phyloP scores from a whole-genome alignment of 768 basidiomycete genomes.

The Tephrocybe sp. region DNA sequence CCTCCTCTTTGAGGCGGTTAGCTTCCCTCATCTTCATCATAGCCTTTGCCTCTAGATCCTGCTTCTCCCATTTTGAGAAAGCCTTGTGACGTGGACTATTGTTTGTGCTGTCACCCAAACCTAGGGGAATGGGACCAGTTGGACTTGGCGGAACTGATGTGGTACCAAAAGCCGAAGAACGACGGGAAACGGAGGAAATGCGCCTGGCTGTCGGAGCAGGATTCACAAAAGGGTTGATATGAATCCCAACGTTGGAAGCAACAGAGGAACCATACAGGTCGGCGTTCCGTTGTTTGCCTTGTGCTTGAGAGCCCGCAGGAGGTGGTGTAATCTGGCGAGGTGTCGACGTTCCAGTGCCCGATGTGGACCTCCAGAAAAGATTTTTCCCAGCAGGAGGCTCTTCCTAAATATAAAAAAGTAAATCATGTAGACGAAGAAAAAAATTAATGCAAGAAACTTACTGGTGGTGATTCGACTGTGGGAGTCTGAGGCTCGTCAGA shows the following conservation, averaged over 20 bases:
- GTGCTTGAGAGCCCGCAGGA: constrained; percentile 15
- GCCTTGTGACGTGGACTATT: constrained; percentile 34
- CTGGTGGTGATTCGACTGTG: constrained; percentile 35
- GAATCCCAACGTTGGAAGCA: constrained; percentile 38
- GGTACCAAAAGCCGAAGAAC: constrained; percentile 29
- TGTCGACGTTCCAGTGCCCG: constrained; percentile 28
- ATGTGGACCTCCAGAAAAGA: constrained; percentile 67
- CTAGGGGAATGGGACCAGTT: constrained; percentile 22
- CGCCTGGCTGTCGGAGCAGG: constrained; percentile 28
- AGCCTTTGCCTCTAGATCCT: constrained; percentile 78
- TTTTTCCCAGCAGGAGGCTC: constrained; percentile 49
- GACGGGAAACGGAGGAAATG: constrained; percentile 41
- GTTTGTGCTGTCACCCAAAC: constrained; percentile 55
- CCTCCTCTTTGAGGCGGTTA: constrained; percentile 42
- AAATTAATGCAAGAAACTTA: constrained; percentile 17
- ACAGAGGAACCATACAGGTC: constrained; percentile 42
- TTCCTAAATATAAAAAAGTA: constrained; percentile 12
- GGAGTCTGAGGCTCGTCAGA: constrained; percentile 40
- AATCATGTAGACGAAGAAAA: constrained; percentile 2
- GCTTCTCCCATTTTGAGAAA: constrained; percentile 84
- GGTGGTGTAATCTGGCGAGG: constrained; percentile 28
- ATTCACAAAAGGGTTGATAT: constrained; percentile 48
- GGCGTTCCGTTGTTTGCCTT: constrained; percentile 27
- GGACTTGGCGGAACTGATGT: constrained; percentile 12
- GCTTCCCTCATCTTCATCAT: constrained; percentile 67